Evolutionary conservation across 2,329 filamentous ascomycete genomes (phyloP).

Genomic region (Alternaria burnsii): DNA sequence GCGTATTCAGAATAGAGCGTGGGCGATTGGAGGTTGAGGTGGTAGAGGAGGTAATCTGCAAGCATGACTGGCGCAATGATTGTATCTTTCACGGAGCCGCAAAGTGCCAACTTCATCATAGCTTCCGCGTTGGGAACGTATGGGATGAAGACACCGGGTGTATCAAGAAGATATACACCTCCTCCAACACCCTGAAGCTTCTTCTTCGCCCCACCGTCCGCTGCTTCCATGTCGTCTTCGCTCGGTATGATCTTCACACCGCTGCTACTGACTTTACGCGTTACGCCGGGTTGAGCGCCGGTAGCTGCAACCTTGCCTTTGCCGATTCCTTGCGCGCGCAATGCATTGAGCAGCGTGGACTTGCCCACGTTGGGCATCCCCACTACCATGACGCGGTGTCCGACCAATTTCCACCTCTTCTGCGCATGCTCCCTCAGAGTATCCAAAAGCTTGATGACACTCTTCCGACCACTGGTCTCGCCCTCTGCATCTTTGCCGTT

Average conservation of each 20-base stretch:
- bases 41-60: constrained; percentile 89
- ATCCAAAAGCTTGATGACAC: constrained; percentile 54
- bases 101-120: constrained; percentile 95
- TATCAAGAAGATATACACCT: constrained; percentile 87
- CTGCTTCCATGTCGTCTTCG: constrained; percentile 57
- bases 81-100: constrained; percentile 88
- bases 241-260: constrained; percentile 77
- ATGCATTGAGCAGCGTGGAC: constrained; percentile 88
- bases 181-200: constrained; percentile 48
- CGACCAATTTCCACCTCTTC: constrained; percentile 70
- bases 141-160: constrained; percentile 93
- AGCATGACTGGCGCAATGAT: constrained; percentile 80
- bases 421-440: constrained; percentile 63
- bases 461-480: constrained; percentile 30
- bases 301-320: constrained; percentile 79
- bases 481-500: constrained; percentile 43
- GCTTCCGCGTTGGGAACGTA: constrained; percentile 84
- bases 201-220: constrained; percentile 31
- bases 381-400: constrained; percentile 85
- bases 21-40: constrained; percentile 75
- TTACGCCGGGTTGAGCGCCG: constrained; percentile 88
- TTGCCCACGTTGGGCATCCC: constrained; percentile 99
- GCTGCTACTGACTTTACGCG: constrained; percentile 77
- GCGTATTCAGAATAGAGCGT: constrained; percentile 71
- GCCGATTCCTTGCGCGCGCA: constrained; percentile 74